Evolutionary conservation across 495 filamentous ascomycete genomes (phyloP).

Genomic region (Pseudoneurospora amorphoporcata): DNA sequence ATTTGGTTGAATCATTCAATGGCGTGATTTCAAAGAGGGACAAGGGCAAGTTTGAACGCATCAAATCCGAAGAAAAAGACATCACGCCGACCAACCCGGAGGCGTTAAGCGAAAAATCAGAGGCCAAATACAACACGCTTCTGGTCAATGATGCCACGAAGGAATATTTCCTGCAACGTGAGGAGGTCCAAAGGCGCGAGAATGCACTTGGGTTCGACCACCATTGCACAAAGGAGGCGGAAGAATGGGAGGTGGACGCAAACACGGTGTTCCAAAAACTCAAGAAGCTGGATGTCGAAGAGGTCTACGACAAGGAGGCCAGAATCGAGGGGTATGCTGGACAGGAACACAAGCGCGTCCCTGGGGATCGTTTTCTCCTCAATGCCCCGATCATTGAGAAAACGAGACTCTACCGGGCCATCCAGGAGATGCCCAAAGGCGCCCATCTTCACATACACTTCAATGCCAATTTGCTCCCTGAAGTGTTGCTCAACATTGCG

Average conservation of each 20-base stretch:
- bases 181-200: slow-evolving; percentile 6
- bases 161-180: not conserved
- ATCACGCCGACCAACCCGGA: not conserved
- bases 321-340: slow-evolving; percentile 17
- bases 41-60: not conserved
- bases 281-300: slow-evolving; percentile 20
- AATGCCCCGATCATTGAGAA: slow-evolving; percentile 37
- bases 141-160: not conserved
- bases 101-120: too few relatives aligned
- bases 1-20: not conserved
- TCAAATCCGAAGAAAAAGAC: not conserved
- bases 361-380: slow-evolving; percentile 38
- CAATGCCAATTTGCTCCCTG: slow-evolving; percentile 42
- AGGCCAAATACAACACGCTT: too few relatives aligned
- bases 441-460: slow-evolving; percentile 48
- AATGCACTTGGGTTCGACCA: slow-evolving; percentile 15
- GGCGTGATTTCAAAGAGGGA: not conserved
- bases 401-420: slow-evolving; percentile 32
- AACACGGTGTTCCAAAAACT: slow-evolving; percentile 23
- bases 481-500: slow-evolving; percentile 39
- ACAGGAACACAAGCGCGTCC: slow-evolving; percentile 21
- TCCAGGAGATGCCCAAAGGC: slow-evolving; percentile 40
- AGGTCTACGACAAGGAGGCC: slow-evolving; percentile 12
- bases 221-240: slow-evolving; percentile 9
- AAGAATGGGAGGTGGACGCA: slow-evolving; percentile 15